Percentiles rank a stretch among this genome's conserved stretches.
phyloP scores from a whole-genome alignment of 345 rosid genomes.

The Sisymbrium altissimum region DNA sequence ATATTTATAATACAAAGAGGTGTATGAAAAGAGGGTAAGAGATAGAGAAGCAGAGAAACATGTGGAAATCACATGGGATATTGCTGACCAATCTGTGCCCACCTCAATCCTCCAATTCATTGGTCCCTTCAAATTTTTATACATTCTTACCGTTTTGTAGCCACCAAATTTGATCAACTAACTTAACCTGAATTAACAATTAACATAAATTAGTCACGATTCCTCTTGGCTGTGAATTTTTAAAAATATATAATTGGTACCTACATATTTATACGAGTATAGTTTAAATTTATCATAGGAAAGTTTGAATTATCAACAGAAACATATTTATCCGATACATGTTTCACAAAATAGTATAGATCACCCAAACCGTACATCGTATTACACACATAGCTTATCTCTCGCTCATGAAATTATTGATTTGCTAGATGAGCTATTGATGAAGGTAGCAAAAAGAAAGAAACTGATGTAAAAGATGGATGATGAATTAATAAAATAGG shows the following conservation, averaged over 20 bases:
- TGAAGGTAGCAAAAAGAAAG: neutral
- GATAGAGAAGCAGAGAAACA: constrained; percentile 34
- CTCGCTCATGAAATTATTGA: neutral
- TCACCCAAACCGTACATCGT: neutral
- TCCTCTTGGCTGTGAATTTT: neutral
- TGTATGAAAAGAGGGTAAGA: constrained; percentile 19
- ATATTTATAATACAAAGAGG: neutral
- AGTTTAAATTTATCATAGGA: too few species aligned
- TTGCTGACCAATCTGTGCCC: constrained; percentile 36
- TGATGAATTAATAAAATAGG: neutral
- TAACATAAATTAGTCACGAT: neutral
- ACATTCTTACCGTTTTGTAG: constrained; percentile 6
- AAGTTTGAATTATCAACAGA: neutral
- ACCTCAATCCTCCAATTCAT: constrained; percentile 31
- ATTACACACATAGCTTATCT: neutral
- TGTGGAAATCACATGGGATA: constrained; percentile 36
- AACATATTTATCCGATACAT: neutral
- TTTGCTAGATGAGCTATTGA: neutral
- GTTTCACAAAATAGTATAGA: neutral
- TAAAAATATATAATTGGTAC: neutral
- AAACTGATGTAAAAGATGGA: neutral
- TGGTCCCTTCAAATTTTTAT: constrained; percentile 17
- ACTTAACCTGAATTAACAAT: neutral
- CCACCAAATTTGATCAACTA: constrained; percentile 13
- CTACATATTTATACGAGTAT: neutral